Base-by-base conservation (phyloP, 345 rosid species). In the Ailanthus altissimus region DNA sequence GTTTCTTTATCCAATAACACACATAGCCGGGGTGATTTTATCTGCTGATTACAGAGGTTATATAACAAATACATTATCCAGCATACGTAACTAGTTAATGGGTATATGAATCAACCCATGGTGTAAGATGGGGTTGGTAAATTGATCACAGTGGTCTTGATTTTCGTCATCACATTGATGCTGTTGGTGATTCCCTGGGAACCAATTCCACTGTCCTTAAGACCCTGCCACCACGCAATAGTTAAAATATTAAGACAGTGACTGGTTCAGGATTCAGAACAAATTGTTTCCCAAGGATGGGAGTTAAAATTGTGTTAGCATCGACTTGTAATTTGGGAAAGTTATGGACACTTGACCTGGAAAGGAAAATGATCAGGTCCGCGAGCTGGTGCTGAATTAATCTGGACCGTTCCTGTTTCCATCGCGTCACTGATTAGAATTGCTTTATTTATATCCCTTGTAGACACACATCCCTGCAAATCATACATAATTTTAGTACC, bases 301-400 rank as follows among this genome's bases (percentile, higher is more conserved):
- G 3, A 32, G 38, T 32, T 32, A 32, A 32, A 32, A 32, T 32
- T 32, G 38, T 32, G 38, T 32, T 32, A 64, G 40, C 15, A 40
- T 42, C 6, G 25, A 26, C 12, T 12, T 13, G 40, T 60, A 25
- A 25, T 11, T 12, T 0, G 21, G 67, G 5, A 63, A 9, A 16
- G n/a, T 14, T 7, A 5, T n/a, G 16, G n/a, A 56, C 38, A 42
- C 40, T 66, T 83, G 26, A 95, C 99, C 98, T 96, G 98, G 88
- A 96, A 96, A 54, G 98, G 99, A 79, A 96, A 96, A 81, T 96
- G 99, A 78, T 96, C 98, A 0, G 98, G 98, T 62, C 99, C 99
- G 7, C 98, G 92, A 83, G 99, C 98, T 0, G 99, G 99, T 0
- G 99, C 98, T 0, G 99, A 96, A 89, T 96, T 96, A 61, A 96